phyloP scores from a whole-genome alignment of 2,329 filamentous ascomycete genomes.

The Exophiala aquamarina region DNA sequence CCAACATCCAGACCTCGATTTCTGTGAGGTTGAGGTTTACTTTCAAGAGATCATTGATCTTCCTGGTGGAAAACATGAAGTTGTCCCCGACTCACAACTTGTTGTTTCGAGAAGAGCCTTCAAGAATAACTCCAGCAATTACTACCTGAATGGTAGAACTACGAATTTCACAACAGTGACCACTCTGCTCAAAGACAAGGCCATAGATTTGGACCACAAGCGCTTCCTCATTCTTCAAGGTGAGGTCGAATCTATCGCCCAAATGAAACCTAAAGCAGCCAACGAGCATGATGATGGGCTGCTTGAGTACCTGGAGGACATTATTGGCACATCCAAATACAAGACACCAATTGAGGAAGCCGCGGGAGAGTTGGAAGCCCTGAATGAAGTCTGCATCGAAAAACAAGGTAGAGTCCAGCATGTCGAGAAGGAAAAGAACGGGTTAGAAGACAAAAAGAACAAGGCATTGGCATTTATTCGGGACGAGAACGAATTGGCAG shows the following conservation, averaged over 20 bases:
- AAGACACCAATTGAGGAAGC: constrained; percentile 96
- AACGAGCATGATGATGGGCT: constrained; percentile 96
- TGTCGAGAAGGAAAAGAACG: constrained; percentile 94
- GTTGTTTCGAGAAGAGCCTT: constrained; percentile 90
- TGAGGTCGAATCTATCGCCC: constrained; percentile 96
- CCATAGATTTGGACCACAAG: constrained; percentile 96
- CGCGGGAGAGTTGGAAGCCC: constrained; percentile 80
- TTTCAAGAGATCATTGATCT: constrained; percentile 94
- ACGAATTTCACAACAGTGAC: constrained; percentile 94
- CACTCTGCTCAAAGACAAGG: constrained; percentile 78
- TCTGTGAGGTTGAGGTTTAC: constrained; percentile 94
- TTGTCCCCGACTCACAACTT: constrained; percentile 80
- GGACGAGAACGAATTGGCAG: constrained; percentile 87
- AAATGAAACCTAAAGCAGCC: constrained; percentile 96
- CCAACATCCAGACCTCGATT: constrained; percentile 76
- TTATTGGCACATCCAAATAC: constrained; percentile 98
- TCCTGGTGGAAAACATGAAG: constrained; percentile 70
- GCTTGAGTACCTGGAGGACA: constrained; percentile 95
- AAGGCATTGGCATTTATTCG: constrained; percentile 84
- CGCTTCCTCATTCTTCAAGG: constrained; percentile 96
- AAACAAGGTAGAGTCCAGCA: constrained; percentile 95
- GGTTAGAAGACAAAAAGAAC: constrained; percentile 94
- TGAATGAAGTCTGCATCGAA: constrained; percentile 93
- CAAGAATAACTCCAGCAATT: constrained; percentile 97
- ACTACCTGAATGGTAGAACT: constrained; percentile 88